Base-by-base conservation (phyloP, 768 basidiomycete genomes). In the Boletus reticulatus region DNA sequence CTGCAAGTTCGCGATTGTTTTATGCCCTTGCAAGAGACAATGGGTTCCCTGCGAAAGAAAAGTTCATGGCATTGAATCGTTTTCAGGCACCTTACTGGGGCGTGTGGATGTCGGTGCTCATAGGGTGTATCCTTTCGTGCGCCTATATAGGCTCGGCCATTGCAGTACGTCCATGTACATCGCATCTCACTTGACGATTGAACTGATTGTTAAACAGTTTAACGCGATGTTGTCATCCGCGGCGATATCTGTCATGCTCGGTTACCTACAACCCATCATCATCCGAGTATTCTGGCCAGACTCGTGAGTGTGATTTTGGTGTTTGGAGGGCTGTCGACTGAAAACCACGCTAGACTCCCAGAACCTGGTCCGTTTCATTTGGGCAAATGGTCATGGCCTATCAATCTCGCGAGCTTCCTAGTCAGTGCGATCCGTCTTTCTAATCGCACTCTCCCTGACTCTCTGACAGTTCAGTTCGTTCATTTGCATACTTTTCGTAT, bases 261-360 rank as follows among this genome's bases (percentile, higher is more conserved):
- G 80, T 52, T 84, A 84, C 61, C 55, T 82, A 20, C 80, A 83
- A 57, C 83, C 82, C 12, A 81, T 84, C 56, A 72, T 80, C 42
- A 81, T 83, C 41, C 77, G 83, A 7, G 79, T 81, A 4, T 80
- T 84, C 65, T 84, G 82, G 81, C 80, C 81, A 7, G 64, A 70
- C 9, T 73, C 80, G 74, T 81, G 58, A 62, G 76, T 73, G 8
- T 41, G 3, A 6, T 13, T 10, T 36, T 29, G 0, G 24, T 32
- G 14, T 19, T n/a, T n/a, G 31, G 22, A 44, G 34, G 0, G 2
- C 3, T 37, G 11, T 8, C 24, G 29, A 59, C 39, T 56, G 20
- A 66, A 22, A 24, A 6, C 10, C 10, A 2, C 31, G 17, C n/a
- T 47, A 82, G 80, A n/a, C 73, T 83, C 48, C 62, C 66, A 11